phyloP scores from a whole-genome alignment of 2,329 filamentous ascomycete species.

The Phaeoacremonium minimum region DNA sequence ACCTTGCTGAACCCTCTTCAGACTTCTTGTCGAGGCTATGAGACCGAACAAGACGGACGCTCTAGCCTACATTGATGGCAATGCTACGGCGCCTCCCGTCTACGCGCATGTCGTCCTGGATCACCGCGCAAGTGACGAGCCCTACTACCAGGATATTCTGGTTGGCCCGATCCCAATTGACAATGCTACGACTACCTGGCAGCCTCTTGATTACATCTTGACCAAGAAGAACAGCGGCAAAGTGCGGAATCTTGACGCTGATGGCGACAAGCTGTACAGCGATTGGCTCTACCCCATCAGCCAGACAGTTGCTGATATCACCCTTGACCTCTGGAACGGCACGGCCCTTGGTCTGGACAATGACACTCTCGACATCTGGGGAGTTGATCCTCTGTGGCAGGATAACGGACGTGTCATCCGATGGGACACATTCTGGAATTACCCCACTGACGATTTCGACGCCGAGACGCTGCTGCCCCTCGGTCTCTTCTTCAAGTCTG shows the following conservation, averaged over 20 bases:
- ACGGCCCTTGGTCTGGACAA: conserved; percentile 30
- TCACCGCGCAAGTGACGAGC: conserved; percentile 28
- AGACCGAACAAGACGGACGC: conserved; percentile 45
- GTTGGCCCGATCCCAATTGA: conserved; percentile 44
- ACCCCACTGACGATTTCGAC: conserved; percentile 31
- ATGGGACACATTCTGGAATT: conserved; percentile 42
- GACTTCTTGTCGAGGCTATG: conserved; percentile 29
- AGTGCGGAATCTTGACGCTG: conserved; percentile 33
- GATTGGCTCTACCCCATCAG: conserved; percentile 29
- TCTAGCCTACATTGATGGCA: conserved; percentile 35
- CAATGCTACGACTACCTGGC: conserved; percentile 27
- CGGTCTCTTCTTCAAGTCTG: conserved; percentile 35
- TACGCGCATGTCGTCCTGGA: conserved; percentile 40
- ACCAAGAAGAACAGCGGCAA: conserved; percentile 31
- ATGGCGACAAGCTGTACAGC: conserved; percentile 20
- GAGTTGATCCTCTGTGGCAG: conserved; percentile 35
- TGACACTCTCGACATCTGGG: conserved; percentile 34
- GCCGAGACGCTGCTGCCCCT: conserved; percentile 38
- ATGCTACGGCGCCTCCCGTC: conserved; percentile 25
- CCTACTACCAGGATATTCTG: conserved; percentile 37
- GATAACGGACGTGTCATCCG: conserved; percentile 34
- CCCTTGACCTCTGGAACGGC: conserved; percentile 36
- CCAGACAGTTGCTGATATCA: conserved; percentile 34
- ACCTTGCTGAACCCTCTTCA: conserved; percentile 4
- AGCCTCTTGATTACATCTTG: conserved; percentile 35